A percentile compares a stretch with the other conserved stretches of the same genome.
Evolutionary conservation across 202 grass and related monocot species (phyloP).

Genomic region (Musa balbisiana): DNA sequence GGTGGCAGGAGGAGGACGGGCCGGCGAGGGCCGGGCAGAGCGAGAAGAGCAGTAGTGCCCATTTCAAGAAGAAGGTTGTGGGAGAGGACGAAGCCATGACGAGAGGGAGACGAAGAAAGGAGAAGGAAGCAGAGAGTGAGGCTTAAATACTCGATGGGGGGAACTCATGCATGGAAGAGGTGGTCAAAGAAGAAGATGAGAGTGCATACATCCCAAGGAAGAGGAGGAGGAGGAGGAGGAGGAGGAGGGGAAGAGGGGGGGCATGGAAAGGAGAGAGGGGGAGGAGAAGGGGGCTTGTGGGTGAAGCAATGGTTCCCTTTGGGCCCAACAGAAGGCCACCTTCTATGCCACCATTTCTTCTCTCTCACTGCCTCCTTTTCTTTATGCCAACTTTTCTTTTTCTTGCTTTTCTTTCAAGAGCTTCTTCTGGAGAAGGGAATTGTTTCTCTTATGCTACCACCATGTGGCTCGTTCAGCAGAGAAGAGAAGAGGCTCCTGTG

Average conservation of each 20-base stretch:
- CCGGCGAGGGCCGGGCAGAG: not conserved
- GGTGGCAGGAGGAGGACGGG: slow-evolving; percentile 37
- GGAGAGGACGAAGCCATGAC: not conserved
- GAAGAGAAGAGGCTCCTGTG: not conserved
- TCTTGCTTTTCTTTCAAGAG: not conserved
- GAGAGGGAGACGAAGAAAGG: not conserved
- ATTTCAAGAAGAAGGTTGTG: not conserved
- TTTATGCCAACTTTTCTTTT: not conserved
- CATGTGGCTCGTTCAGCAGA: slow-evolving; percentile 6
- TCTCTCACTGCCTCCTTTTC: not conserved
- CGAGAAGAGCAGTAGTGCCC: not conserved
- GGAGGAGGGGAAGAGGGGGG: not conserved
- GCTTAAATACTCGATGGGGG: slow-evolving; percentile 5
- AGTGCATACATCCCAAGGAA: slow-evolving; percentile 2
- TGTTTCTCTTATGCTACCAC: not conserved
- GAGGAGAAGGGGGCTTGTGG: slow-evolving; percentile 7
- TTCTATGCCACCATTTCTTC: slow-evolving; percentile 17
- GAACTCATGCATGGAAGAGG: not conserved
- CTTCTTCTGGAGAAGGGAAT: not conserved
- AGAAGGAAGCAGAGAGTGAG: not conserved
- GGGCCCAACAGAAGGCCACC: slow-evolving; percentile 15
- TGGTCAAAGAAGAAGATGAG: too few relatives aligned
- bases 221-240: not conserved
- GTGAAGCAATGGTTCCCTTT: slow-evolving; percentile 30
- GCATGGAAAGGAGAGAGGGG: not conserved